Evolutionary conservation across 192 early-diverging fungal genomes (phyloP), one percentile per base, ranked within the genome.

Genomic region (Backusella psychrophila): DNA sequence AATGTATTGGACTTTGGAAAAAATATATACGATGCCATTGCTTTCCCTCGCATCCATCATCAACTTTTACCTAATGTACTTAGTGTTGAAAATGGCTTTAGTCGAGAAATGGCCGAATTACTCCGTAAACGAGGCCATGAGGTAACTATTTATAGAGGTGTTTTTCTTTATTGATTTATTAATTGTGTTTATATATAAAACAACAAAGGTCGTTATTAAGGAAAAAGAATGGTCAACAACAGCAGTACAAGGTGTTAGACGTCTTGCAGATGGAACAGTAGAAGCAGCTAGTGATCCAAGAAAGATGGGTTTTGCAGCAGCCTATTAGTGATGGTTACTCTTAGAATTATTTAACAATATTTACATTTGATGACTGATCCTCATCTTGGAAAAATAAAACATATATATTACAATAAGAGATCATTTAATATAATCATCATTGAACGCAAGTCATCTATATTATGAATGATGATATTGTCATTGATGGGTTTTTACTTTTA

Each of bases 61-160:
- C 97, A 99, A 79, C 88, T 99, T 67, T 78, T 97, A 74, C 97
- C 97, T 3, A 85, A 97, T 75, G 71, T 80, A 68, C 85, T 87
- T 12, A 71, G 69, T 33, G 81, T 85, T 4, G 89, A 91, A 71
- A 75, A 84, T 19, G 81, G 73, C 69, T 88, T 68, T 80, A 65
- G 77, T 81, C 75, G 8, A 42, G 77, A 35, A 52, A 75, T 65
- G 63, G 77, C 71, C 66, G 52, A 39, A 83, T 71, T 77, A n/a
- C 41, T 86, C 12, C 11, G n/a, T 8, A 73, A 53, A 9, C 76
- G 80, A 8, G 85, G 85, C 0, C 85, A 86, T 72, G 78, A 84
- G 21, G 85, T 73, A 73, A 77, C 8, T 12, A 71, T 33, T 34
- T 38, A 8, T 14, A 52, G 4, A 42, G 12, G 4, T 36, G 34